Conservation (phyloP, 2,329 filamentous ascomycete species). For the Diplodia scrobiculata region DNA sequence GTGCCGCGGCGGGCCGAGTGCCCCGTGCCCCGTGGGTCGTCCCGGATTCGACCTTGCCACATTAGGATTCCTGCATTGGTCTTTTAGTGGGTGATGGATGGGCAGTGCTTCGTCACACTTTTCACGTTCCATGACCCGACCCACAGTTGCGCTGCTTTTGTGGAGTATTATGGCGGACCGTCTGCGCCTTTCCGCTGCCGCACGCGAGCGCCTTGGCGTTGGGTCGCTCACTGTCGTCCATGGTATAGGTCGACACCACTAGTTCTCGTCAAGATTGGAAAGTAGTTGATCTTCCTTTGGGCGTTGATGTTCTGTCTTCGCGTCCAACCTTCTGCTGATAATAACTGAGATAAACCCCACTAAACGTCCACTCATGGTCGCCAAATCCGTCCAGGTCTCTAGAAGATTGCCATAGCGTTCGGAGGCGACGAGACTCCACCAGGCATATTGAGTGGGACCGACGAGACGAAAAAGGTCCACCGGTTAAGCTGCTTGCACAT, state of each 20-base stretch:
- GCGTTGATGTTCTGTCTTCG: too few relatives aligned
- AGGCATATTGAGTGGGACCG: conserved; percentile 57
- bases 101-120: neutral
- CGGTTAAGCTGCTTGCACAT: conserved; percentile 57
- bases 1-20: conserved; percentile 16
- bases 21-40: conserved; percentile 12
- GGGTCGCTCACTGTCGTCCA: neutral
- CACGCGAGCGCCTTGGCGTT: neutral
- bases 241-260: neutral
- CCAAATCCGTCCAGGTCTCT: neutral
- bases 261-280: neutral
- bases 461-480: conserved; percentile 64
- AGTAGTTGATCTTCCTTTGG: neutral
- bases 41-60: conserved; percentile 16
- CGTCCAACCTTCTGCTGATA: too few relatives aligned
- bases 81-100: neutral
- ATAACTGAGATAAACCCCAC: neutral
- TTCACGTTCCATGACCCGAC: conserved; percentile 8
- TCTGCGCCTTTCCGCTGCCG: conserved; percentile 1
- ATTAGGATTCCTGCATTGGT: neutral
- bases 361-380: too few relatives aligned
- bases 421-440: conserved; percentile 47
- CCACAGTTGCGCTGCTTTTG: conserved; percentile 1
- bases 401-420: conserved; percentile 46
- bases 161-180: neutral